Conservation (phyloP, 2,329 filamentous ascomycete species). For the Colletotrichum ledebouriae region DNA sequence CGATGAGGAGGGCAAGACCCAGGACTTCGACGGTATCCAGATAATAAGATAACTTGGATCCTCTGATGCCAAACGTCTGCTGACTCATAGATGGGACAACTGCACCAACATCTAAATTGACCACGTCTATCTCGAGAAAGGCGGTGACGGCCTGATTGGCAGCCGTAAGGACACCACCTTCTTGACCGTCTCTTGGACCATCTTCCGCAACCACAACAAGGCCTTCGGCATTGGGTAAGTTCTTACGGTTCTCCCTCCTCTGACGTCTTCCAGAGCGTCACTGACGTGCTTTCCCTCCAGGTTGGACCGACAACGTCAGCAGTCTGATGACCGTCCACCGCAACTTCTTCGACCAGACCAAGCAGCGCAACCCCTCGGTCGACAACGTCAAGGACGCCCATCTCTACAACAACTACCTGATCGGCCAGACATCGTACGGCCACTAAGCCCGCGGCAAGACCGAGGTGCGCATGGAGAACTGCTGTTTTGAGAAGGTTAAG, state of each 20-base stretch:
- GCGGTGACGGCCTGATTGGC: slow-evolving; percentile 46
- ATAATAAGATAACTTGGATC: slow-evolving; percentile 32
- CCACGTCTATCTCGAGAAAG: slow-evolving; percentile 45
- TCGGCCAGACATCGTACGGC: slow-evolving; percentile 45
- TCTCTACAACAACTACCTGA: slow-evolving; percentile 48
- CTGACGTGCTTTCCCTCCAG: slow-evolving; percentile 15
- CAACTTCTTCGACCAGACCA: slow-evolving; percentile 46
- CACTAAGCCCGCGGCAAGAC: slow-evolving; percentile 47
- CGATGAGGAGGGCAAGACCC: slow-evolving; percentile 45
- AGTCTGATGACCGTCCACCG: slow-evolving; percentile 46
- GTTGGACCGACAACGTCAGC: slow-evolving; percentile 47
- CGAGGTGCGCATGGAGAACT: slow-evolving; percentile 47
- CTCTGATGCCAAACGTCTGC: accelerated
- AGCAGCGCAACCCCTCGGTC: slow-evolving; percentile 46
- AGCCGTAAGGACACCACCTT: slow-evolving; percentile 48
- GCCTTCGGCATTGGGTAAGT: slow-evolving; percentile 47
- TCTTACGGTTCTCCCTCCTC: background rate
- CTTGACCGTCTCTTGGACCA: slow-evolving; percentile 46
- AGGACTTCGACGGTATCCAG: slow-evolving; percentile 47
- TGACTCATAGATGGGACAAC: slow-evolving; percentile 21
- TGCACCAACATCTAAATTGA: slow-evolving; percentile 48
- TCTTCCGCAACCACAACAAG: slow-evolving; percentile 47
- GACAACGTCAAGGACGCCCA: slow-evolving; percentile 47
- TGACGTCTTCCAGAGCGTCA: background rate
- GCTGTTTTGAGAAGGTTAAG: slow-evolving; percentile 45